A percentile compares a stretch with the other conserved stretches of the same genome.
These are phyloP conservation scores for Hsuehochloa calcarea DNA, from an alignment of 176 grass and related monocot species.

Conservation along the genomic window DNA sequence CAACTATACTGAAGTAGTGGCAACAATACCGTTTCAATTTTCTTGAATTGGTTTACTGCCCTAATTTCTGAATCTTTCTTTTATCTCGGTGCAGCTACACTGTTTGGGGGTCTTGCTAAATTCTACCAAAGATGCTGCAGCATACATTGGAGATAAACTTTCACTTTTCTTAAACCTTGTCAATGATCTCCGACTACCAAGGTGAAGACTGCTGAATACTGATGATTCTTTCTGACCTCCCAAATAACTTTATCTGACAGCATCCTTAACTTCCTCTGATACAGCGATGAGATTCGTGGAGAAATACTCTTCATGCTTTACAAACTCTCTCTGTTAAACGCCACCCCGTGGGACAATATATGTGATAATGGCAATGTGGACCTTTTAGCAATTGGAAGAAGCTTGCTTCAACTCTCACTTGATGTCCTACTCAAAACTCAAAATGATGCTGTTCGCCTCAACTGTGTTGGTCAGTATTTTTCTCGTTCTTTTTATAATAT, in stretches of 20 bases:
- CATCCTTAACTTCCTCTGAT: conserved; percentile 48
- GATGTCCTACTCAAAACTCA: conserved; percentile 89
- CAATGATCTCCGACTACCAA: conserved; percentile 68
- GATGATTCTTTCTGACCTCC: conserved; percentile 16
- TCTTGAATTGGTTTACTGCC: conserved; percentile 19
- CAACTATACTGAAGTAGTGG: conserved; percentile 17
- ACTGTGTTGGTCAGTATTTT: conserved; percentile 78
- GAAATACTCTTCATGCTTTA: conserved; percentile 88
- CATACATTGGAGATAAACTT: conserved; percentile 61
- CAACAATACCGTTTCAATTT: not conserved
- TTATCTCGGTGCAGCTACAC: conserved; percentile 56
- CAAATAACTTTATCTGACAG: not conserved
- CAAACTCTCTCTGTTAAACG: conserved; percentile 67
- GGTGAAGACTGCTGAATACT: conserved; percentile 45
- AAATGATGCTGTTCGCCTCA: conserved; percentile 81
- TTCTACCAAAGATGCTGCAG: conserved; percentile 51
- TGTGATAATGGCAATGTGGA: conserved; percentile 39
- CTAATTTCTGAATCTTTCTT: conserved; percentile 37
- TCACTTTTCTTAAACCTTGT: conserved; percentile 81
- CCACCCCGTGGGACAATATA: conserved; percentile 67
- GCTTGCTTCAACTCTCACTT: conserved; percentile 58
- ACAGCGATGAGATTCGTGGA: conserved; percentile 80
- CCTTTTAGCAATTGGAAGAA: conserved; percentile 41
- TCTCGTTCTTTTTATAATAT: not conserved
- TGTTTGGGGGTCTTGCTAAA: conserved; percentile 76